Evolutionary conservation across 106 monocot genomes (phyloP).

Genomic region (Amphibolis antarctica): DNA sequence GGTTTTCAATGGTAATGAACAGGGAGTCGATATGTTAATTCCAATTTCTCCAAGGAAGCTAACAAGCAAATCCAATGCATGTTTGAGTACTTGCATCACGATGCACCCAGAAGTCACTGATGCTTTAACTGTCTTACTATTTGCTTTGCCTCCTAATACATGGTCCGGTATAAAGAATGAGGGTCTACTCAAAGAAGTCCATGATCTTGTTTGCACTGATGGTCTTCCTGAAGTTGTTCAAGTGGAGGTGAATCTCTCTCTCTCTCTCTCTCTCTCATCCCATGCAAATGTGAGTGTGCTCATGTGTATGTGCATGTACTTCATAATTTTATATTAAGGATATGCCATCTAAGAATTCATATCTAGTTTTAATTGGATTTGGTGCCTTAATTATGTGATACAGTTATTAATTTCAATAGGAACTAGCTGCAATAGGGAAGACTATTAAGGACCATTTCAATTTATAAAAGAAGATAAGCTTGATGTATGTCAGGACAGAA

Average conservation of each 20-base stretch:
- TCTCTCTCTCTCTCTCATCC: background rate
- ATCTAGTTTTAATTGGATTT: too few species aligned
- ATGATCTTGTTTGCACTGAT: conserved; percentile 39
- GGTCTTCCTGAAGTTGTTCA: conserved; percentile 66
- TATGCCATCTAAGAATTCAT: too few species aligned
- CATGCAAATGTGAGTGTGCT: background rate
- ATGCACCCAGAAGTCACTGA: conserved; percentile 55
- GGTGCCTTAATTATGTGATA: too few species aligned
- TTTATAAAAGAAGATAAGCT: background rate
- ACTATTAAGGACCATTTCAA: background rate
- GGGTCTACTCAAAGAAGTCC: conserved; percentile 44
- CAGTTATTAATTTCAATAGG: too few species aligned
- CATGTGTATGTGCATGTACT: background rate
- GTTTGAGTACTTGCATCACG: conserved; percentile 13
- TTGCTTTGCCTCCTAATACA: conserved; percentile 48
- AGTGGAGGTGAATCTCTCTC: conserved; percentile 37
- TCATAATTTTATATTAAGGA: background rate
- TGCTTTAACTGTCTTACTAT: conserved; percentile 61
- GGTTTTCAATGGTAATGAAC: conserved; percentile 41
- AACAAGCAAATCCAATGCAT: conserved; percentile 3
- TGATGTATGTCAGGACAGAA: too few species aligned
- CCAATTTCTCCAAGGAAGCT: conserved; percentile 35
- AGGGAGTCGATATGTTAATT: conserved; percentile 66
- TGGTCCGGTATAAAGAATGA: conserved; percentile 58
- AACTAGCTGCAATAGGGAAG: background rate